Evolutionary conservation across 2,329 filamentous ascomycete genomes (phyloP).

Genomic region (Sporothrix globosa): DNA sequence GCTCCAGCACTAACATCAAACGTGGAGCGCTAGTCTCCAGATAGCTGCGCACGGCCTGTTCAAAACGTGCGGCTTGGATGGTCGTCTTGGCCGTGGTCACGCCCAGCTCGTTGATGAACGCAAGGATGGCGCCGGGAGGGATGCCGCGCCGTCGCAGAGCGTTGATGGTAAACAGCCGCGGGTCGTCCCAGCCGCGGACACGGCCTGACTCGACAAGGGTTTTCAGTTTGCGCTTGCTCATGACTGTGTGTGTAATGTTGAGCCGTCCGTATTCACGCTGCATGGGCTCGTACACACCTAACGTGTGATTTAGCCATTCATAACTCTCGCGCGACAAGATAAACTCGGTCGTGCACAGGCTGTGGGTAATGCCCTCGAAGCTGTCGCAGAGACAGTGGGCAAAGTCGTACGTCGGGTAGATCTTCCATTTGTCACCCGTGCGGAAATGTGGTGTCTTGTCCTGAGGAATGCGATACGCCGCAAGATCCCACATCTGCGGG

Average conservation of each 20-base stretch:
- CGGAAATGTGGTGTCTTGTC: slow-evolving; percentile 66
- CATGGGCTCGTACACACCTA: slow-evolving; percentile 88
- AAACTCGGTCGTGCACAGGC: slow-evolving; percentile 87
- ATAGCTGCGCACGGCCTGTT: slow-evolving; percentile 81
- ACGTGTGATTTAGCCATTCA: slow-evolving; percentile 79
- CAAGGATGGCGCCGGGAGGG: slow-evolving; percentile 83
- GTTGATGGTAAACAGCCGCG: slow-evolving; percentile 84
- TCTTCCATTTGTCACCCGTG: slow-evolving; percentile 82
- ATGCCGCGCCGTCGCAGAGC: slow-evolving; percentile 82
- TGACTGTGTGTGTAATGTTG: slow-evolving; percentile 80
- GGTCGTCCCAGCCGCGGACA: slow-evolving; percentile 89
- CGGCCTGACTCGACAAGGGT: slow-evolving; percentile 76
- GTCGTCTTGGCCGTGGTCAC: slow-evolving; percentile 81
- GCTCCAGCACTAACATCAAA: slow-evolving; percentile 86
- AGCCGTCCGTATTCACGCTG: slow-evolving; percentile 77
- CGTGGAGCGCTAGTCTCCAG: slow-evolving; percentile 86
- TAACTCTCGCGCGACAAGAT: slow-evolving; percentile 65
- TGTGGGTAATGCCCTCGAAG: slow-evolving; percentile 71
- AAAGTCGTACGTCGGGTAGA: slow-evolving; percentile 95
- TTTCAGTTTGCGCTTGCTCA: slow-evolving; percentile 83
- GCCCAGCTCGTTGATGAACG: slow-evolving; percentile 88
- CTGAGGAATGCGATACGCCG: slow-evolving; percentile 82
- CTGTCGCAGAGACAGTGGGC: slow-evolving; percentile 90
- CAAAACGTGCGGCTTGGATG: slow-evolving; percentile 79
- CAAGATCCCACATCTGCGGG: slow-evolving; percentile 78